Evolutionary conservation across 2,329 filamentous ascomycete genomes (phyloP), one percentile per base, ranked within the genome.

Genomic region (Gliomastix tumulicola): DNA sequence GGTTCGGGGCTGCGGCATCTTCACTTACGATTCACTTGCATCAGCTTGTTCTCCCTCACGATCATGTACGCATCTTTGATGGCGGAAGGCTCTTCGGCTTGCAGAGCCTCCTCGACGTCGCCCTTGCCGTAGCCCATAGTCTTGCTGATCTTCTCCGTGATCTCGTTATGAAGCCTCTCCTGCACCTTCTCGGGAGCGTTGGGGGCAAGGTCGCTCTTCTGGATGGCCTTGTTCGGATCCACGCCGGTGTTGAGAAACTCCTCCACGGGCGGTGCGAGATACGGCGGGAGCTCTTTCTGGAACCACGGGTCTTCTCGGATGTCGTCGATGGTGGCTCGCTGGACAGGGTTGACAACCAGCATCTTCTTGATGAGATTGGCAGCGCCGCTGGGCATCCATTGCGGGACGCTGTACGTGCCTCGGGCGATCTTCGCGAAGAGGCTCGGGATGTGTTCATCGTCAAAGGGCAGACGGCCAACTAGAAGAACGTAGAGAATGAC

Each of bases 1-100:
- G n/a, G n/a, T n/a, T n/a, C n/a, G n/a, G n/a, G n/a, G n/a, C n/a
- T n/a, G n/a, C n/a, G n/a, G n/a, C n/a, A n/a, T 7, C 21, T 13
- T 33, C 34, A 79, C 86, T 78, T 69, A 94, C 87, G 88, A 57
- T 88, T 94, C 38, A 82, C 82, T 58, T 89, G 85, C 89, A 97
- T 97, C 57, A 97, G 76, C 59, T 96, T 92, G 57, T 97, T 97
- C 62, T 98, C 92, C 36, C 90, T 80, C 19, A 98, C 88, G 57
- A 98, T 98, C 63, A 96, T 82, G 65, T 97, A 98, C 2, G 92
- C 92, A 62, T 98, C 92, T 65, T 98, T 98, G 69, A 98, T 96
- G 10, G 92, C 89, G 40, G 89, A 97, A 11, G 92, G 92, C 57
- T 98, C 92, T 36, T 92, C 81, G 39, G 88, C 88, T 51, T 84